Conservation (phyloP, 805 yeast genomes). For the Hanseniaspora osmophila region DNA sequence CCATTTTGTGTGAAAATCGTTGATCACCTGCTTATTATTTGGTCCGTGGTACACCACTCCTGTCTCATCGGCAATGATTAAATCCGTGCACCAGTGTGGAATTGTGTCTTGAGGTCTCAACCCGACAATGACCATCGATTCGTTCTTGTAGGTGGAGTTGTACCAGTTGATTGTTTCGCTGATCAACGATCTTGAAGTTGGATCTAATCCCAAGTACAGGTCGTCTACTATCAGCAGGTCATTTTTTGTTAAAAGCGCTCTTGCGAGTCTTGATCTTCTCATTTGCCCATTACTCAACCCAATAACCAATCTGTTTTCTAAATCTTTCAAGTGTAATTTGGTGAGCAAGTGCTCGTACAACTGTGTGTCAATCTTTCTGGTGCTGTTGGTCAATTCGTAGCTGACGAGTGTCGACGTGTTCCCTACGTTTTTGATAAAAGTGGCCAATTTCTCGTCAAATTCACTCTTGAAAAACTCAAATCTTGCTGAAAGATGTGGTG, state of each 20-base stretch:
- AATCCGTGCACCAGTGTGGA: conserved; percentile 69
- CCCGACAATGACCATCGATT: conserved; percentile 34
- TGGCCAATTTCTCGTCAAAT: conserved; percentile 35
- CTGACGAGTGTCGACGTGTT: conserved; percentile 28
- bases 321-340: conserved; percentile 38
- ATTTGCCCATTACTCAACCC: conserved; percentile 89
- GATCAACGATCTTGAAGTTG: conserved; percentile 48
- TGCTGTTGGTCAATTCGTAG: conserved; percentile 21
- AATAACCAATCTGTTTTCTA: conserved; percentile 65
- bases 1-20: conserved; percentile 3
- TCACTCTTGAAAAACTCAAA: conserved; percentile 80
- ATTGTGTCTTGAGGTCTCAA: conserved; percentile 58
- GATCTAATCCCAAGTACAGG: conserved; percentile 85
- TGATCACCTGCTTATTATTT: conserved; percentile 7
- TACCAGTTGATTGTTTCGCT: conserved; percentile 24
- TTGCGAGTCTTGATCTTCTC: conserved; percentile 78
- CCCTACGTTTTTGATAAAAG: conserved; percentile 1
- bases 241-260: conserved; percentile 53
- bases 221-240: conserved; percentile 59
- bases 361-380: conserved; percentile 19
- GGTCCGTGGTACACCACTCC: conserved; percentile 34
- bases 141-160: conserved; percentile 5
- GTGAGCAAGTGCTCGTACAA: conserved; percentile 31
- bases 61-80: conserved; percentile 43
- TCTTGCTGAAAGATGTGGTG: conserved; percentile 75